Evolutionary conservation across 140 eudicot species (phyloP).

Genomic region (Ambrosia hybrid): DNA sequence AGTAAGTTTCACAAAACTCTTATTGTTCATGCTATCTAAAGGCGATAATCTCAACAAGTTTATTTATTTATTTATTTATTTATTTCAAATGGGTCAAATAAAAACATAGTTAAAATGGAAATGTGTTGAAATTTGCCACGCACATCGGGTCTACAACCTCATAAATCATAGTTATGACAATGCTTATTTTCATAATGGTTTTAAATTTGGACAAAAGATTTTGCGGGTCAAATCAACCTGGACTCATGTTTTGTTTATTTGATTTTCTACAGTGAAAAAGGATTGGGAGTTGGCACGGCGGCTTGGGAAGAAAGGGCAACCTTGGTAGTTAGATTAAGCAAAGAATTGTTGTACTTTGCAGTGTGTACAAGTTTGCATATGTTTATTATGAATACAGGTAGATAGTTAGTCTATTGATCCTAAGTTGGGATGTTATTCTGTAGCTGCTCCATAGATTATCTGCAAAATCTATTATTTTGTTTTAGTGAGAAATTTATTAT

Average conservation of each 20-base stretch:
- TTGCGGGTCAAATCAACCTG: neutral
- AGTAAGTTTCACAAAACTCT: conserved; percentile 52
- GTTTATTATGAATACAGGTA: conserved; percentile 3
- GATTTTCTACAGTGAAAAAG: conserved; percentile 63
- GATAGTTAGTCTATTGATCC: conserved; percentile 16
- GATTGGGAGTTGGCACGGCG: conserved; percentile 82
- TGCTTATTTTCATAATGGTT: no score
- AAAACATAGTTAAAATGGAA: no score
- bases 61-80: no score
- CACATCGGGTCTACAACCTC: no score
- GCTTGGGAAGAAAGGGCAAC: conserved; percentile 70
- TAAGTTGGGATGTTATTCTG: conserved; percentile 3
- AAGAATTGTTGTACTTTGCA: conserved; percentile 27
- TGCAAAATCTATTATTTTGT: neutral
- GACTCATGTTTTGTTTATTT: neutral
- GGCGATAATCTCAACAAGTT: neutral
- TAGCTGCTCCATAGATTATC: neutral
- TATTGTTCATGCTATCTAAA: neutral
- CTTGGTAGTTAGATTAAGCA: conserved; percentile 40
- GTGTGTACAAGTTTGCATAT: conserved; percentile 23
- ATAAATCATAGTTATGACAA: no score
- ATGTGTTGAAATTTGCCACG: no score
- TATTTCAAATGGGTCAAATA: neutral
- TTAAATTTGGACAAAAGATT: no score
- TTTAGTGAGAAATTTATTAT: neutral